Evolutionary conservation across 805 yeast species (phyloP).

Genomic region (Jamesozyma jinghongensis): DNA sequence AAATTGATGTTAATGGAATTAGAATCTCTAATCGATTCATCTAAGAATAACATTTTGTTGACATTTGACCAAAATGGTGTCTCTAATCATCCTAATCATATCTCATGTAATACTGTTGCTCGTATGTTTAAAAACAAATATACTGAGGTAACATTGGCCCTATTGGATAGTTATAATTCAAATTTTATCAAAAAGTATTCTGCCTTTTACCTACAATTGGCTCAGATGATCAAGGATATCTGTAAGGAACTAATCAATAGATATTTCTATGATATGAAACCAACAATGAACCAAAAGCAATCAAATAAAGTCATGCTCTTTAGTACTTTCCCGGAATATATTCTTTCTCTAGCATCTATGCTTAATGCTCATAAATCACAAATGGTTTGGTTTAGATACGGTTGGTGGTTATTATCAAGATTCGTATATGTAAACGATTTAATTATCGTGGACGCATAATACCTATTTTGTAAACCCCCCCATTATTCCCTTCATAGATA

Average conservation of each 20-base stretch:
- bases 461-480: too few relatives aligned
- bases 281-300: not conserved
- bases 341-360: constrained; percentile 58
- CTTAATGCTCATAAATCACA: constrained; percentile 74
- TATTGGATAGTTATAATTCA: constrained; percentile 5
- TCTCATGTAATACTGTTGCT: constrained; percentile 48
- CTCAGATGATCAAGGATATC: not conserved
- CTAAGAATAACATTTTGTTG: constrained; percentile 31
- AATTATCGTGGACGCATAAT: constrained; percentile 7
- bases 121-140: constrained; percentile 10
- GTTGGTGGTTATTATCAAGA: constrained; percentile 72
- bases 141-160: not conserved
- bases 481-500: too few relatives aligned
- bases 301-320: constrained; percentile 19
- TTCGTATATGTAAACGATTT: constrained; percentile 73
- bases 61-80: constrained; percentile 82
- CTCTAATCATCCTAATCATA: constrained; percentile 83
- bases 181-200: constrained; percentile 20
- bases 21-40: constrained; percentile 2
- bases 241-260: not conserved
- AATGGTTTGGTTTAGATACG: constrained; percentile 91
- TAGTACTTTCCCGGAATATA: constrained; percentile 25
- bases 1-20: constrained; percentile 16
- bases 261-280: not conserved
- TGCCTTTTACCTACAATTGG: constrained; percentile 13